Conservation (phyloP, 2,329 filamentous ascomycete species). For the Sordariomycetes sp. region DNA sequence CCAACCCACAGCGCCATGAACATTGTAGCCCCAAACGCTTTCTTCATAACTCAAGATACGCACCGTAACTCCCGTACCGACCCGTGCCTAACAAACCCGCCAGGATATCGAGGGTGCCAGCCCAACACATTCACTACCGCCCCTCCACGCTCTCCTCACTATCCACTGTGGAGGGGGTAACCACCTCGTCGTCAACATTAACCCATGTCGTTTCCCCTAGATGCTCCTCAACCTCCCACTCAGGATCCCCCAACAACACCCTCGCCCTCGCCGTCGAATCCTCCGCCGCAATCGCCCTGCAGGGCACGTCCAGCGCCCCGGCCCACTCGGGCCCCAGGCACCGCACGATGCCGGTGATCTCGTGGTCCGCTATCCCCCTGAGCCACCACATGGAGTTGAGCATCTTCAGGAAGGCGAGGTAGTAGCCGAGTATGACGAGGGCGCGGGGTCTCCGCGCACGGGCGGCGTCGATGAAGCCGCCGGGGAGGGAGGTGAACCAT, state of each 20-base stretch:
- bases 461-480: constrained; percentile 30
- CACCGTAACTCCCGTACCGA: no score
- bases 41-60: no score
- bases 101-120: no score
- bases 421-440: constrained; percentile 41
- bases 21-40: no score
- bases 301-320: background rate
- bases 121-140: no score
- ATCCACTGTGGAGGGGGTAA: background rate
- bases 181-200: background rate
- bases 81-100: no score
- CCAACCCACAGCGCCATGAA: no score
- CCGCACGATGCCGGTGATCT: constrained; percentile 29
- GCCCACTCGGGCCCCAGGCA: background rate
- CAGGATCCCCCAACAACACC: background rate
- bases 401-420: constrained; percentile 38
- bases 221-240: background rate
- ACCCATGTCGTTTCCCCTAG: background rate
- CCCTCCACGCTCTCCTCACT: no score
- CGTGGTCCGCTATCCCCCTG: constrained; percentile 29
- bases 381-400: constrained; percentile 38
- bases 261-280: background rate
- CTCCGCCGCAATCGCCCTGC: background rate
- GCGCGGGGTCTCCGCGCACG: constrained; percentile 30
- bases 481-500: constrained; percentile 39